Percentiles rank a stretch among this genome's conserved stretches.
Evolutionary conservation across 257 asterid genomes (phyloP).

Genomic region (Solanum sejunctum): DNA sequence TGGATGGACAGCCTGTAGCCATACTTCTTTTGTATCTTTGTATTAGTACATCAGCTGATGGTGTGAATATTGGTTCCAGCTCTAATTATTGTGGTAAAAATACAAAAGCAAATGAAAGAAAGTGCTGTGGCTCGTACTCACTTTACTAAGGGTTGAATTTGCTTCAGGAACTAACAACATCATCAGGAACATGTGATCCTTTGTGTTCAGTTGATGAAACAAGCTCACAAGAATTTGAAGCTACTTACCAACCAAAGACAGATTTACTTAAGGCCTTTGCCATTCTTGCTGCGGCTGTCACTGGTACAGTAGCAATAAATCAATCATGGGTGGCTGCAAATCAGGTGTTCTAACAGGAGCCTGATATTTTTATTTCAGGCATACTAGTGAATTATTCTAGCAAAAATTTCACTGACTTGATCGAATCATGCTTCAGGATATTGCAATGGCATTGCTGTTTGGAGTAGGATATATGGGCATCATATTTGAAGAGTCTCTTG

Average conservation of each 20-base stretch:
- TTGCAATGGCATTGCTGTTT: conserved; percentile 80
- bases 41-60: not conserved
- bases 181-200: conserved; percentile 88
- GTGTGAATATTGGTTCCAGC: not conserved
- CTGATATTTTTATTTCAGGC: not conserved
- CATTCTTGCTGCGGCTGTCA: conserved; percentile 70
- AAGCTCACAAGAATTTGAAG: conserved; percentile 60
- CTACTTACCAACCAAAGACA: conserved; percentile 67
- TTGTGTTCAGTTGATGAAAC: conserved; percentile 82
- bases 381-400: not conserved
- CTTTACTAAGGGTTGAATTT: not conserved
- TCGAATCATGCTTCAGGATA: conserved; percentile 46
- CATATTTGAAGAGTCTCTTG: conserved; percentile 91
- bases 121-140: not conserved
- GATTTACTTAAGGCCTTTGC: conserved; percentile 83
- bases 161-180: conserved; percentile 20
- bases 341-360: conserved; percentile 44
- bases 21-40: not conserved
- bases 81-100: not conserved
- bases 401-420: conserved; percentile 3
- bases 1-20: not conserved
- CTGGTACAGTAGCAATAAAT: conserved; percentile 78
- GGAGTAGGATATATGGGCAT: conserved; percentile 92
- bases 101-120: not conserved
- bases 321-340: conserved; percentile 95